Evolutionary conservation across 2,329 filamentous ascomycete genomes (phyloP).

Genomic region (Ambrosiella beaveri): DNA sequence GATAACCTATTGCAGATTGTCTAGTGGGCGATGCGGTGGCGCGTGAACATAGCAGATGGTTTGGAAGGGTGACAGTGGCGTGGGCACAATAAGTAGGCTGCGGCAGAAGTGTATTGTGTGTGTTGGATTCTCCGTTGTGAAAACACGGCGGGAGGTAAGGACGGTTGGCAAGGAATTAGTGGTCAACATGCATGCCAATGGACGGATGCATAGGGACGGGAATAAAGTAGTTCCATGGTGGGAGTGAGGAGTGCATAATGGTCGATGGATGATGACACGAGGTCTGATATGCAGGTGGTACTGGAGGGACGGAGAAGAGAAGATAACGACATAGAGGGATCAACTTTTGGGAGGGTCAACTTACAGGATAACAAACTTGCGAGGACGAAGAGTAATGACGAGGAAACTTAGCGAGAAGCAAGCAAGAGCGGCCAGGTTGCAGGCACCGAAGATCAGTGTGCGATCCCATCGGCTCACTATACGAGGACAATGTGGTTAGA

Average conservation of each 20-base stretch:
- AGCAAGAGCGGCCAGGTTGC: conserved; percentile 73
- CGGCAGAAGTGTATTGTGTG: neutral
- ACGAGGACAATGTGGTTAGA: conserved; percentile 17
- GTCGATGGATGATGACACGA: neutral
- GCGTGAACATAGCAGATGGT: neutral
- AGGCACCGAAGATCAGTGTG: conserved; percentile 75
- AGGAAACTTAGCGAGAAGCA: conserved; percentile 78
- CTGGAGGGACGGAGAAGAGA: neutral
- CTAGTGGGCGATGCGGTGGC: neutral
- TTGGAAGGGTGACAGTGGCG: conserved; percentile 1
- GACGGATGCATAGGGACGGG: neutral
- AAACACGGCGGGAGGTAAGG: neutral
- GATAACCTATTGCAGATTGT: neutral
- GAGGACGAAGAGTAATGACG: conserved; percentile 58
- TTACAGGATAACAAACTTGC: conserved; percentile 96
- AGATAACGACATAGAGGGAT: conserved; percentile 1
- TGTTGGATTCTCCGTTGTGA: neutral
- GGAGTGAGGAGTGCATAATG: neutral
- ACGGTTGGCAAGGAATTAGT: neutral
- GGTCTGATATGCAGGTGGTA: neutral
- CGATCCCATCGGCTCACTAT: conserved; percentile 96
- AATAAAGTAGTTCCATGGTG: neutral
- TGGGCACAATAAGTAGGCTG: neutral
- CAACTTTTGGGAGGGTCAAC: conserved; percentile 26
- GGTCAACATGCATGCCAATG: neutral